These are phyloP conservation scores for Ogataea pini DNA, from an alignment of 805 yeast genomes.

Conservation along the genomic window DNA sequence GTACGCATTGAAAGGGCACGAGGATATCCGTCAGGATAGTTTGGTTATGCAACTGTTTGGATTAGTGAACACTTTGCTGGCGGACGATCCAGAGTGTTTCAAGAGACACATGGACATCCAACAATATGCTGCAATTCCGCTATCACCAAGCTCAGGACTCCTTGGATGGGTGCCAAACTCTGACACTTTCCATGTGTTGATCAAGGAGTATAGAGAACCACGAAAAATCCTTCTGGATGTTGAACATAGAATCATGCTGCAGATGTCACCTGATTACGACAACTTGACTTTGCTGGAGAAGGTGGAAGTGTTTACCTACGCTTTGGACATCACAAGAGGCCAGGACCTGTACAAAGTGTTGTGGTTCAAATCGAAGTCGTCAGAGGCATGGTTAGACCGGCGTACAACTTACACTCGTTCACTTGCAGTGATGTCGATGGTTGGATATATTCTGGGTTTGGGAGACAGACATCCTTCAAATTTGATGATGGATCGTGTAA, in stretches of 20 bases:
- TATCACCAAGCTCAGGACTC: conserved; percentile 95
- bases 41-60: conserved; percentile 98
- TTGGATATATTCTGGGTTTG: conserved; percentile 91
- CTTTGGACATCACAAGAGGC: conserved; percentile 92
- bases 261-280: conserved; percentile 97
- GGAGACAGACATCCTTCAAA: conserved; percentile 99
- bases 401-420: conserved; percentile 96
- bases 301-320: conserved; percentile 95
- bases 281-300: conserved; percentile 84
- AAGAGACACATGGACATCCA: conserved; percentile 93
- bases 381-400: conserved; percentile 97
- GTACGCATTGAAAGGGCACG: conserved; percentile 89
- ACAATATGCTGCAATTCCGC: conserved; percentile 88
- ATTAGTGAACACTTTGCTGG: conserved; percentile 83
- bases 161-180: conserved; percentile 97
- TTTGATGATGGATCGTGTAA: conserved; percentile 87
- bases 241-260: conserved; percentile 93
- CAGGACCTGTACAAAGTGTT: conserved; percentile 93
- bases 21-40: conserved; percentile 96
- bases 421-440: conserved; percentile 98
- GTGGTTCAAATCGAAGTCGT: conserved; percentile 94
- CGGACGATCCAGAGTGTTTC: conserved; percentile 93
- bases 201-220: conserved; percentile 89
- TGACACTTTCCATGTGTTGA: conserved; percentile 92
- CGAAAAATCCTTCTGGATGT: conserved; percentile 86